Conservation (phyloP, 805 yeast genomes). For the Tanozyma kutaoensis region DNA sequence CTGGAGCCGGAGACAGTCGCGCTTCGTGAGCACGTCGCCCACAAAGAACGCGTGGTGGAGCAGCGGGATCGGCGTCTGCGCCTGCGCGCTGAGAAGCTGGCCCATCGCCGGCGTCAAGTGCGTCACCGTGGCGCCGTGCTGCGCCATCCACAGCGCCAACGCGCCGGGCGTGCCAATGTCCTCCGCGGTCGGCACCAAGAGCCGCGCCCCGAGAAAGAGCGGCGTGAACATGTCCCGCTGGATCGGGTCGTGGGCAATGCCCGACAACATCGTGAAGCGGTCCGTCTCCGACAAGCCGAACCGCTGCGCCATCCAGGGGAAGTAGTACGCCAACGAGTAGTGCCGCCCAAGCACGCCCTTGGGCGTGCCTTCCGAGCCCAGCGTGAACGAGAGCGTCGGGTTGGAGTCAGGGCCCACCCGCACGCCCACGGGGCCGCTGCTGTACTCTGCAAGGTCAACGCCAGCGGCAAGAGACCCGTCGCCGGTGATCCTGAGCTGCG, state of each 20-base stretch:
- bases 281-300: constrained; percentile 71
- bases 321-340: constrained; percentile 90
- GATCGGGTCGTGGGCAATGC: constrained; percentile 98
- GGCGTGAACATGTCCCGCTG: constrained; percentile 99
- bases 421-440: constrained; percentile 64
- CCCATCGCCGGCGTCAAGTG: constrained; percentile 99
- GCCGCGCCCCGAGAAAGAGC: constrained; percentile 84
- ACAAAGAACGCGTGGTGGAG: constrained; percentile 96
- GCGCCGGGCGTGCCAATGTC: constrained; percentile 98
- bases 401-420: constrained; percentile 95
- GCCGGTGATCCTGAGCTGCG: constrained; percentile 63
- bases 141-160: constrained; percentile 94
- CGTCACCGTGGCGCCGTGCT: constrained; percentile 84
- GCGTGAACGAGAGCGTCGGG: constrained; percentile 92
- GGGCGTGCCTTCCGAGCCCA: constrained; percentile 97
- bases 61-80: constrained; percentile 69
- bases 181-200: constrained; percentile 88
- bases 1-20: constrained; percentile 91
- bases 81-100: constrained; percentile 91
- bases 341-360: constrained; percentile 98
- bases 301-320: constrained; percentile 94
- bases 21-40: constrained; percentile 92
- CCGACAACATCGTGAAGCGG: constrained; percentile 92
- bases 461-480: constrained; percentile 45
- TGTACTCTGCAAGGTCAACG: constrained; percentile 27